Percentiles rank a stretch among this genome's conserved stretches.
These are phyloP conservation scores for Leccinellum rugosiceps DNA, from an alignment of 768 basidiomycete genomes.

Conservation along the genomic window DNA sequence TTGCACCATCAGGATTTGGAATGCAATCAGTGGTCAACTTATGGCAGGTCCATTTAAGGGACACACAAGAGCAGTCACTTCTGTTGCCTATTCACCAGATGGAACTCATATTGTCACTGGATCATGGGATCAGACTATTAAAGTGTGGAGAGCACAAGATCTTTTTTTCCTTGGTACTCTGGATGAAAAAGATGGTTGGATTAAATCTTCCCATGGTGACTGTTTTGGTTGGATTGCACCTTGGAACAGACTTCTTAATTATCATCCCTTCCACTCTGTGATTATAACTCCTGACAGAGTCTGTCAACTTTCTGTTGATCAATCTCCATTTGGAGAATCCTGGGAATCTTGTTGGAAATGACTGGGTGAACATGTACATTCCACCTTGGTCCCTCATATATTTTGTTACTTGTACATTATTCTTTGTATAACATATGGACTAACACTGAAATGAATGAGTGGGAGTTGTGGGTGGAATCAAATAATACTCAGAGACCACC, in stretches of 20 bases:
- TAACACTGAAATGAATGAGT: too few relatives aligned
- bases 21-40: too few relatives aligned
- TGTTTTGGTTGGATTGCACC: background rate
- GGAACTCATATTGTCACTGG: background rate
- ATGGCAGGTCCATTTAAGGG: background rate
- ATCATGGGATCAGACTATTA: background rate
- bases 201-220: background rate
- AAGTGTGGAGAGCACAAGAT: background rate
- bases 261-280: background rate
- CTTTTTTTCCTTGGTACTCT: background rate
- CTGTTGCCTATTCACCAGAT: background rate
- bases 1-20: too few relatives aligned
- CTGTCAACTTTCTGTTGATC: background rate
- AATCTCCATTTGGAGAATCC: background rate
- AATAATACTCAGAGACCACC: too few relatives aligned
- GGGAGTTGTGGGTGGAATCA: too few relatives aligned
- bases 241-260: background rate
- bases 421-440: background rate
- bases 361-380: background rate
- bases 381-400: background rate
- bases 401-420: background rate
- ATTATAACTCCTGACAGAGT: background rate
- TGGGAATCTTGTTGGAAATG: background rate
- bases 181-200: background rate
- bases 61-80: background rate